Conservation (phyloP, 2,329 filamentous ascomycete species). For the Cladophialophora immunda region DNA sequence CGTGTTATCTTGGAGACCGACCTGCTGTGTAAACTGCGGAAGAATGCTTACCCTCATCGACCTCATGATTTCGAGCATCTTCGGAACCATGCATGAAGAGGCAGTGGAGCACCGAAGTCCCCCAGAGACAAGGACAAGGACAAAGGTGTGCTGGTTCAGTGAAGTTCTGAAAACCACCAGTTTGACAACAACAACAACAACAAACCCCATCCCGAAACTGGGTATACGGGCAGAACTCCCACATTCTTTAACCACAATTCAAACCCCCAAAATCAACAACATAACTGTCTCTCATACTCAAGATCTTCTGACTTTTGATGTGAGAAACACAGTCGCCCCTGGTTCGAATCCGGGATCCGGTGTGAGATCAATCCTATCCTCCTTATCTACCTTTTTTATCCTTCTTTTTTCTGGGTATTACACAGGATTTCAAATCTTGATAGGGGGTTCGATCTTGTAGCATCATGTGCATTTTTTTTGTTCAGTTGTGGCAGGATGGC, state of each 20-base stretch:
- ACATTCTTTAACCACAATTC: neutral
- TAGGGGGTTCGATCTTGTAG: neutral
- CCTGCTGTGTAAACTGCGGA: neutral
- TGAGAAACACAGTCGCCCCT: conserved; percentile 19
- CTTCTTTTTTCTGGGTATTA: neutral
- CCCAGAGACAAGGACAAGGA: neutral
- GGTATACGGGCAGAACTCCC: neutral
- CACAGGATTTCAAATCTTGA: neutral
- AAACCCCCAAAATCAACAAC: conserved; percentile 1
- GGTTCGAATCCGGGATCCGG: conserved; percentile 55
- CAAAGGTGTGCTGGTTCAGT: neutral
- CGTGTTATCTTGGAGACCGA: neutral
- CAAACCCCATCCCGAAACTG: neutral
- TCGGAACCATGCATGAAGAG: neutral
- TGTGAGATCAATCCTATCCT: neutral
- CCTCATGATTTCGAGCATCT: neutral
- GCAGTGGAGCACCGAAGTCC: neutral
- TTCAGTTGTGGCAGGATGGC: neutral
- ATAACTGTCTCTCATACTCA: conserved; percentile 26
- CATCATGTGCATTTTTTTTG: neutral
- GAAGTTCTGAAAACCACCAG: neutral
- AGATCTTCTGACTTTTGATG: neutral
- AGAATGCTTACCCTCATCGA: neutral
- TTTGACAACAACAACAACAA: neutral
- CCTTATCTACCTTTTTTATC: neutral